Base-by-base conservation (phyloP, 495 filamentous ascomycete genomes). In the Aspergillus cavernicola region DNA sequence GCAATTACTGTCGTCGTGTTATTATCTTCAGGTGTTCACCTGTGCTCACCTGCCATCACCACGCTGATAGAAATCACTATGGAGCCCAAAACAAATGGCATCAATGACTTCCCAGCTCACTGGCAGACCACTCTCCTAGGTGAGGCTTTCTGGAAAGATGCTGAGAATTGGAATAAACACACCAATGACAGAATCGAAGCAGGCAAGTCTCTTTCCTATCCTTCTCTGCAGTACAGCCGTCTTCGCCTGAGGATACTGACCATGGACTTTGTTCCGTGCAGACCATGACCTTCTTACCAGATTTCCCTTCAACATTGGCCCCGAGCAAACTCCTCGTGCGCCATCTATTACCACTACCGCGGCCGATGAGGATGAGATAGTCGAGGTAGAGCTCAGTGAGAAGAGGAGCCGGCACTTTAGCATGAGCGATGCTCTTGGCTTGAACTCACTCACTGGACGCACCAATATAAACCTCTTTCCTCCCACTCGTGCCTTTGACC, bases 81-180 rank as follows among this genome's bases (percentile, higher is more conserved):
- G 47, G 49, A 53, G 26, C 22, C 22, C 10, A 16, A 41, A n/a
- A 40, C 26, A 47, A 53, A 50, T 23, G 35, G 33, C 2, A 69
- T 69, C 53, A 59, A 67, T 10, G 57, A 68, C 15, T 54, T 62
- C 45, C 49, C 61, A 22, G 39, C 22, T 4, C 69, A 68, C 56
- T 72, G 69, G 69, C 39, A 57, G n/a, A 38, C 31, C 16, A 65
- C 64, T 16, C 58, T 72, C 3, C 46, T 68, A 31, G 69, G 69
- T 10, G 48, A 35, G 19, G 59, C 56, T 3, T 70, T 72, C 50
- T 72, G 69, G 69, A 60, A 55, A 52, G 61, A 68, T 38, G 57
- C 57, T 11, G 55, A 62, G 26, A 12, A 42, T 4, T 58, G 31
- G 38, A 65, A 60, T 46, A 50, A 52, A 38, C 22, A 37, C 11